phyloP scores from a whole-genome alignment of 306 rosid species.

The Fragaria vesca region DNA sequence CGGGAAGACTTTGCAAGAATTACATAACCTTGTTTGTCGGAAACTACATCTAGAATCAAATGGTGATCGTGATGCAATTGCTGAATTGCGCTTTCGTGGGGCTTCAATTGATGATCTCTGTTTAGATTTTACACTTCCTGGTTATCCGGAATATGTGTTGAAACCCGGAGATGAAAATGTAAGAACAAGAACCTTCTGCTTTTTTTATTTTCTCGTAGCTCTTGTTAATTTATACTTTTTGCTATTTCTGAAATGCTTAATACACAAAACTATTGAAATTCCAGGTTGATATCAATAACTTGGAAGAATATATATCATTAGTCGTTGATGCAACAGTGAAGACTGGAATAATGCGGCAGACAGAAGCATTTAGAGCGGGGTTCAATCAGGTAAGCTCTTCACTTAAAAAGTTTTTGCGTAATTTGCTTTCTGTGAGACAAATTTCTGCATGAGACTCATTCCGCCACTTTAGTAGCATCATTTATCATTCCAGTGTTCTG shows the following conservation, averaged over 20 bases:
- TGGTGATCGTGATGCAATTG: slow-evolving; percentile 36
- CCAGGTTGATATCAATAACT: slow-evolving; percentile 86
- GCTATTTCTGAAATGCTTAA: slow-evolving; percentile 9
- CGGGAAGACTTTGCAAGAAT: slow-evolving; percentile 89
- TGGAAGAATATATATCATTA: slow-evolving; percentile 83
- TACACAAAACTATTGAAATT: slow-evolving; percentile 9
- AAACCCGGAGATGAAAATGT: slow-evolving; percentile 84
- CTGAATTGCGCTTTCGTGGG: slow-evolving; percentile 60
- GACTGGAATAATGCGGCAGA: slow-evolving; percentile 75
- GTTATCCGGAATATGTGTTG: slow-evolving; percentile 81
- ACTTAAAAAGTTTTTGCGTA: background rate
- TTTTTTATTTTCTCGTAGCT: background rate
- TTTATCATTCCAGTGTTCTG: background rate
- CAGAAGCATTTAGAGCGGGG: slow-evolving; percentile 93
- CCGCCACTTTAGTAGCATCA: background rate
- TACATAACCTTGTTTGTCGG: slow-evolving; percentile 73
- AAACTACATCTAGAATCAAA: slow-evolving; percentile 61
- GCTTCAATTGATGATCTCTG: slow-evolving; percentile 78
- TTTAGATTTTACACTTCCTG: slow-evolving; percentile 90
- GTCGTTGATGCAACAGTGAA: slow-evolving; percentile 89
- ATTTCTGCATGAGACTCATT: background rate
- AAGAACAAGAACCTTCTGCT: slow-evolving; percentile 21
- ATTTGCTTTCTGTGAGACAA: background rate
- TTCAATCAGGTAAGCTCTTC: slow-evolving; percentile 76
- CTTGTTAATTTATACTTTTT: background rate